Base-by-base conservation (phyloP, 441 rosid genomes). In the Corymbia citriodora region DNA sequence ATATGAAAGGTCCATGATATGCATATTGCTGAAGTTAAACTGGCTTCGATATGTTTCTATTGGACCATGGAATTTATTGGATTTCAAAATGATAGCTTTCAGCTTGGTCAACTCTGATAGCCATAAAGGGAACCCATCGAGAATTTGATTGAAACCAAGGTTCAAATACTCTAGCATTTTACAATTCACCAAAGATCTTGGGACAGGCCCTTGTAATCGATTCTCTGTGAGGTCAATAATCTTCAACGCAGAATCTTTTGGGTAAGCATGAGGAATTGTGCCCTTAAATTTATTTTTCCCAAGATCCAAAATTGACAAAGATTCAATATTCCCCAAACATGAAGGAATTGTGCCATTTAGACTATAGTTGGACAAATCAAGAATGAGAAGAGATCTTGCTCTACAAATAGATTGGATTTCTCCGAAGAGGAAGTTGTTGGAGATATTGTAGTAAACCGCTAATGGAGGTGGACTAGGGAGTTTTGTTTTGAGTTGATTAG, bases 41-140 rank as follows among this genome's bases (percentile, higher is more conserved):
- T 7, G 19, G 36, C 18, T 65, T 14, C 0, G 5, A 29, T 65
- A 14, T 15, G 19, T 16, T 65, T 65, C 72, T 1, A 65, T 65
- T n/a, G 72, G 72, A n/a, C 72, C 72, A 65, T 3, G 0, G 10
- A 65, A 65, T 10, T 65, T 65, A 29, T 65, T 65, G 19, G 36
- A n/a, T 65, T 65, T 65, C 33, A 65, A 65, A 19, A 65, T 65
- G 15, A 65, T 0, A 65, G 2, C 19, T 65, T 65, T n/a, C 0
- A 65, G 1, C 36, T 65, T 0, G 0, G 36, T 65, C 19, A 65
- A 15, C 9, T 29, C 0, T 3, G 33, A n/a, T 14, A 65, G 19
- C 72, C 72, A 65, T 0, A 0, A 3, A 65, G 33, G 72, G 0
- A 27, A 61, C 31, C 10, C 2, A n/a, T n/a, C 10, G 0, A n/a